Conservation (phyloP, 164 flowering plant species). For the Vitis rotundifolia region DNA sequence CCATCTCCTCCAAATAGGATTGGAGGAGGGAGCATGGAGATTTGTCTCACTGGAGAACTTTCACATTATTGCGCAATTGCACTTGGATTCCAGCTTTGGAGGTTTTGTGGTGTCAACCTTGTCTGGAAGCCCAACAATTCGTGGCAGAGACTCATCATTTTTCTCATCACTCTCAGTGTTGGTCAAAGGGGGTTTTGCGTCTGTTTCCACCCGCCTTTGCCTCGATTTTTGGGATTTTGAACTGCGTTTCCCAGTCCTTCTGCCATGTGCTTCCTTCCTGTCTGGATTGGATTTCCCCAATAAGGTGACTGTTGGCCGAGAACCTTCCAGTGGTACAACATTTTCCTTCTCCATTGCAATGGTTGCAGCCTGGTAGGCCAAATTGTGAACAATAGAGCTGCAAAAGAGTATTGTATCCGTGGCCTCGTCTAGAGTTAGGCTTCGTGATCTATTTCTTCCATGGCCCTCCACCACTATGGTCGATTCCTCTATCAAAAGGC, state of each 20-base stretch:
- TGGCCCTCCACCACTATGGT: constrained; percentile 48
- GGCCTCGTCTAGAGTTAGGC: constrained; percentile 90
- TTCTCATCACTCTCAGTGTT: constrained; percentile 47
- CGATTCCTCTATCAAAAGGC: constrained; percentile 58
- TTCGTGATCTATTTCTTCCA: constrained; percentile 48
- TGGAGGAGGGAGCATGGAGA: constrained; percentile 1
- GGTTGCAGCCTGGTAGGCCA: constrained; percentile 81
- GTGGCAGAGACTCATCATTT: constrained; percentile 26
- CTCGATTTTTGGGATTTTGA: constrained; percentile 56
- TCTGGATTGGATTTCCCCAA: constrained; percentile 51
- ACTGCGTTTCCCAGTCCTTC: constrained; percentile 39
- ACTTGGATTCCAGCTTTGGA: constrained; percentile 86
- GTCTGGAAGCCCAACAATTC: constrained; percentile 39
- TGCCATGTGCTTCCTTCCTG: constrained; percentile 37
- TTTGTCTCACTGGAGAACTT: constrained; percentile 7
- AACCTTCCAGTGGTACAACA: constrained; percentile 41
- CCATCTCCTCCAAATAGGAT: neutral
- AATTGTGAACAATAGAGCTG: constrained; percentile 78
- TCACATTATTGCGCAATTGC: constrained; percentile 93
- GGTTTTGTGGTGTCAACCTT: constrained; percentile 52
- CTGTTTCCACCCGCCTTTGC: constrained; percentile 48
- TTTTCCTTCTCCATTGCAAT: constrained; percentile 74
- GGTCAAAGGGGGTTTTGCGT: constrained; percentile 30
- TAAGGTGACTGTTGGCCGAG: constrained; percentile 57
- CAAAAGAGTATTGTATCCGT: constrained; percentile 91